phyloP scores from a whole-genome alignment of 108 stramenopile species.

The Aurantiochytrium sp. region DNA sequence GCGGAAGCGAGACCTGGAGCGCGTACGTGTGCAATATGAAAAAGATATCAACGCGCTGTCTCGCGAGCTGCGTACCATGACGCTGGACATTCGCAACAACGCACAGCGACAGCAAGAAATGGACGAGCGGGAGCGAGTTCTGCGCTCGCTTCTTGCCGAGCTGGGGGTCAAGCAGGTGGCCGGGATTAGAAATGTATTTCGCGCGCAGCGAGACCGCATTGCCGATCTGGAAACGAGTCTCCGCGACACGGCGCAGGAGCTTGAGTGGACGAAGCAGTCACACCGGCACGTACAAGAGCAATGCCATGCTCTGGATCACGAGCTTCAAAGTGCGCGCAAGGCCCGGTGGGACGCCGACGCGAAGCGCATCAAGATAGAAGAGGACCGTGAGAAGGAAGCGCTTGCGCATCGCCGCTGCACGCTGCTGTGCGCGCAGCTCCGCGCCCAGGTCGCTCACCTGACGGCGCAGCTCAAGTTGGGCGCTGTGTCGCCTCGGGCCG shows the following conservation, averaged over 20 bases:
- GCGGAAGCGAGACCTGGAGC: neutral
- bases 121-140: neutral
- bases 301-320: neutral
- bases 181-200: neutral
- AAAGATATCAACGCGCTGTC: slow-evolving; percentile 5
- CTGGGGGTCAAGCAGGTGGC: neutral
- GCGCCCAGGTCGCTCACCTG: neutral
- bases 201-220: neutral
- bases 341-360: neutral
- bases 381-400: neutral
- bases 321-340: neutral
- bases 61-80: neutral
- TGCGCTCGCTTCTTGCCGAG: neutral
- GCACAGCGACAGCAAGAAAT: neutral
- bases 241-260: neutral
- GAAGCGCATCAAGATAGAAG: slow-evolving; percentile 11
- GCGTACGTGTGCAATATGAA: neutral
- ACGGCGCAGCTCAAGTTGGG: neutral
- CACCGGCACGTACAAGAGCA: neutral
- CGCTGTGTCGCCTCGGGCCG: neutral
- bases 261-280: slow-evolving; percentile 1
- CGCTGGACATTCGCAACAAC: neutral
- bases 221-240: neutral
- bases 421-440: neutral
- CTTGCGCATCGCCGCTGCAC: neutral